Conservation (phyloP, 257 asterid species). For the Cordia subcordata region DNA sequence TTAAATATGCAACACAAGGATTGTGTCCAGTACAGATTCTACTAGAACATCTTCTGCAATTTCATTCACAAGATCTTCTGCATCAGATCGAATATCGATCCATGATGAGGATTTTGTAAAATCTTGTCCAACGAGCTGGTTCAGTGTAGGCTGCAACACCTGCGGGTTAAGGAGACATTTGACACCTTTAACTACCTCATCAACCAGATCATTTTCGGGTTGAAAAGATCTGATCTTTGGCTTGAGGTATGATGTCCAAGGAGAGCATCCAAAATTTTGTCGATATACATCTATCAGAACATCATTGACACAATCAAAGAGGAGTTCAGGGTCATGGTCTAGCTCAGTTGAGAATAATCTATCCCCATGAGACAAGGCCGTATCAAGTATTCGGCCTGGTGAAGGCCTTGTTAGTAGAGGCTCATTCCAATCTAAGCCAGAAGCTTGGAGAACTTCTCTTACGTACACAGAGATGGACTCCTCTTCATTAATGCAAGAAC, state of each 20-base stretch:
- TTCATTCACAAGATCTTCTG: conserved; percentile 38
- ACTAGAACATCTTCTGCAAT: conserved; percentile 57
- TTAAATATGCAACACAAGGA: conserved; percentile 35
- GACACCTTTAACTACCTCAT: conserved; percentile 53
- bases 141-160: conserved; percentile 35
- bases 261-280: conserved; percentile 30
- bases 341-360: conserved; percentile 22
- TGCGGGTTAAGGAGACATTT: conserved; percentile 36
- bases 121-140: conserved; percentile 42
- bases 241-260: conserved; percentile 33
- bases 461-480: conserved; percentile 43
- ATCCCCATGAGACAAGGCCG: conserved; percentile 40
- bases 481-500: conserved; percentile 26
- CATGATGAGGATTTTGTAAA: conserved; percentile 42
- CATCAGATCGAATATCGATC: conserved; percentile 44
- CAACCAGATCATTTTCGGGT: conserved; percentile 37
- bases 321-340: conserved; percentile 50
- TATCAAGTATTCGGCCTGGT: conserved; percentile 33
- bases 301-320: conserved; percentile 67
- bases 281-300: conserved; percentile 35
- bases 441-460: conserved; percentile 44
- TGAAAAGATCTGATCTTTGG: conserved; percentile 28
- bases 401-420: conserved; percentile 24
- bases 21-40: conserved; percentile 44
- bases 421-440: conserved; percentile 43